Conservation (phyloP, 345 rosid species). For the Boechera retrofracta region DNA sequence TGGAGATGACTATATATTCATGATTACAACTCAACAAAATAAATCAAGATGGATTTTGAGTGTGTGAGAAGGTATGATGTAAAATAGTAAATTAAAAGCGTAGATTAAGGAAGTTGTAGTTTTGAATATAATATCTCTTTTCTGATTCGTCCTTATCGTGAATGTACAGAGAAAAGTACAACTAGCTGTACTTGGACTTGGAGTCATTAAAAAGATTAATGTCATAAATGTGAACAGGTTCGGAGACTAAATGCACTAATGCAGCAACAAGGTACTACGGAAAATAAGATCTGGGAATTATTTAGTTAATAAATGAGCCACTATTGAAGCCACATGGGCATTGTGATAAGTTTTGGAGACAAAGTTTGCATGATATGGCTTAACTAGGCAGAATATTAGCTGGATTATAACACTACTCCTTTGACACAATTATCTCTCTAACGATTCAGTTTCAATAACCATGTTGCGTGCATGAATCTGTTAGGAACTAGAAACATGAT, state of each 20-base stretch:
- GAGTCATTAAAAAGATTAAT: constrained; percentile 27
- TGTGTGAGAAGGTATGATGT: not conserved
- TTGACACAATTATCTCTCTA: constrained; percentile 41
- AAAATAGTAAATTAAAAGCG: constrained; percentile 3
- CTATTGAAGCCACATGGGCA: constrained; percentile 42
- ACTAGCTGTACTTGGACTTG: constrained; percentile 42
- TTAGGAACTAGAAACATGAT: constrained; percentile 29
- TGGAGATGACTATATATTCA: constrained; percentile 5
- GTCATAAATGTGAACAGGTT: constrained; percentile 40
- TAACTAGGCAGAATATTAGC: constrained; percentile 38
- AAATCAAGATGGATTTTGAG: constrained; percentile 11
- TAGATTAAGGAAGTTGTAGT: not conserved
- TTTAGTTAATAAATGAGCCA: constrained; percentile 35
- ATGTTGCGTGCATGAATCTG: constrained; percentile 43
- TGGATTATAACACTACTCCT: constrained; percentile 19
- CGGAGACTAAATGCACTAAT: constrained; percentile 17
- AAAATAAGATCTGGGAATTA: constrained; percentile 39
- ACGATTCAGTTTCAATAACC: constrained; percentile 32
- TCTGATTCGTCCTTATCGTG: constrained; percentile 31
- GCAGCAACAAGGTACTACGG: constrained; percentile 43
- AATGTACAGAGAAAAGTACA: constrained; percentile 44
- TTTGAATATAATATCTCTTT: constrained; percentile 2
- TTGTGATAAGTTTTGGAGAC: constrained; percentile 47
- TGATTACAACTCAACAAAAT: constrained; percentile 10
- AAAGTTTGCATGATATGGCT: constrained; percentile 40